phyloP scores from a whole-genome alignment of 192 early-diverging fungal species.

The Paraglomus brasilianum region DNA sequence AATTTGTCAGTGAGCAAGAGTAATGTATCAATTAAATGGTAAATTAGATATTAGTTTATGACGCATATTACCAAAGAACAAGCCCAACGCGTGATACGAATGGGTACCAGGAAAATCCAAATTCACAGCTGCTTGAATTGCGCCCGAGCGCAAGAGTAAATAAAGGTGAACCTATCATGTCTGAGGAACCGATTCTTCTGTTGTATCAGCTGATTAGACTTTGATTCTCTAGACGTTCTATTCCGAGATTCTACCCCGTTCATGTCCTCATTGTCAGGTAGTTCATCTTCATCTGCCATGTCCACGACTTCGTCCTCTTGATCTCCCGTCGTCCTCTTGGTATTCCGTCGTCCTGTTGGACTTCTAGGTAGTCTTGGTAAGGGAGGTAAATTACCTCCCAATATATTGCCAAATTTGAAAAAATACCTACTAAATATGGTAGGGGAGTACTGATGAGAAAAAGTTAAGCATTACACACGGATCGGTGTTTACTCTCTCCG shows the following conservation, averaged over 20 bases:
- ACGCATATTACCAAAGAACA: constrained; percentile 74
- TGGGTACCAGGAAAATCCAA: constrained; percentile 77
- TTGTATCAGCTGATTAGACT: not conserved
- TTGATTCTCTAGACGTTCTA: constrained; percentile 28
- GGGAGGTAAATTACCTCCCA: too few relatives aligned
- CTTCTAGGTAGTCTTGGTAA: not conserved
- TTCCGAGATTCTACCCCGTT: constrained; percentile 28
- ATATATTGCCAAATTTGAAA: too few relatives aligned
- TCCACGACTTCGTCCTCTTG: constrained; percentile 32
- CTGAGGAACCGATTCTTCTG: not conserved
- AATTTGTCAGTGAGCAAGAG: too few relatives aligned
- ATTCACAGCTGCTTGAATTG: constrained; percentile 82
- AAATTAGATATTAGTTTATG: too few relatives aligned
- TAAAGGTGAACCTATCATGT: too few relatives aligned
- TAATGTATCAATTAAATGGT: too few relatives aligned
- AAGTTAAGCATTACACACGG: too few relatives aligned
- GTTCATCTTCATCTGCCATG: constrained; percentile 39
- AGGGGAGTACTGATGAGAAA: too few relatives aligned
- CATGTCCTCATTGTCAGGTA: constrained; percentile 33
- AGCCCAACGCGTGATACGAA: constrained; percentile 63
- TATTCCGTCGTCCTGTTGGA: not conserved
- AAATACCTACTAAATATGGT: too few relatives aligned
- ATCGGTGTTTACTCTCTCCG: too few relatives aligned
- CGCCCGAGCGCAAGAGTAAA: constrained; percentile 60
- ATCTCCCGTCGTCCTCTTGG: constrained; percentile 27